A percentile compares a stretch with the other conserved stretches of the same genome.
phyloP scores from a whole-genome alignment of 352 stramenopile genomes.

The Lagenidium giganteum region DNA sequence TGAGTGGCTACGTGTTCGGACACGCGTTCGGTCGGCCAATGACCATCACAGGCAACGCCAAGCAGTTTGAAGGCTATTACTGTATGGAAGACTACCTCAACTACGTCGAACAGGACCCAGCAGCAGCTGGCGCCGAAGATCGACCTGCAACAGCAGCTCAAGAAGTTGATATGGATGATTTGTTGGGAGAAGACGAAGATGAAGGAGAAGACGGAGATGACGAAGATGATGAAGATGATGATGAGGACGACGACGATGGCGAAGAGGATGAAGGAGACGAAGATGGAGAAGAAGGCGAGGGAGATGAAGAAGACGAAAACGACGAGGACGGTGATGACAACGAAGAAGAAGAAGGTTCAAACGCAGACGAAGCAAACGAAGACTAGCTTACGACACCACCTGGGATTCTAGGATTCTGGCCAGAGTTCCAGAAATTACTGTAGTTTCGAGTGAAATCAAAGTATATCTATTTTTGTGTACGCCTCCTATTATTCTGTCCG shows the following conservation, averaged over 20 bases:
- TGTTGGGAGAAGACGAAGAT: constrained; percentile 4
- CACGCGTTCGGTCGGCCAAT: constrained; percentile 29
- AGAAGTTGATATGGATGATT: constrained; percentile 6
- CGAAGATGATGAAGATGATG: constrained; percentile 4
- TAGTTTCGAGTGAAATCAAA: no score
- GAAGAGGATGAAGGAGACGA: constrained; percentile 20
- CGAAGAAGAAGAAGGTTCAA: constrained; percentile 11
- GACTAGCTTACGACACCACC: neutral
- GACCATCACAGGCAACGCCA: constrained; percentile 17
- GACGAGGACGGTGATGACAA: constrained; percentile 5
- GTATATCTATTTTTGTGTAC: no score
- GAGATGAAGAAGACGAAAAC: constrained; percentile 9
- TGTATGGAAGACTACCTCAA: constrained; percentile 59
- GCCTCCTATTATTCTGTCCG: no score
- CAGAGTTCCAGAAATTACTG: no score
- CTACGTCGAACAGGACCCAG: constrained; percentile 31
- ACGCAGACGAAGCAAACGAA: constrained; percentile 2
- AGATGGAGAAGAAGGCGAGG: constrained; percentile 19
- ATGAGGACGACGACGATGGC: constrained; percentile 9
- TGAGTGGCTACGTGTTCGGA: constrained; percentile 73
- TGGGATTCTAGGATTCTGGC: no score
- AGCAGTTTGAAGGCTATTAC: constrained; percentile 32
- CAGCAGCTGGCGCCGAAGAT: no score
- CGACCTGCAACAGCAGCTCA: neutral
- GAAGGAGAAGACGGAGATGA: constrained; percentile 7